Evolutionary conservation across 805 yeast species (phyloP).

Genomic region (Kuraishia molischiana): DNA sequence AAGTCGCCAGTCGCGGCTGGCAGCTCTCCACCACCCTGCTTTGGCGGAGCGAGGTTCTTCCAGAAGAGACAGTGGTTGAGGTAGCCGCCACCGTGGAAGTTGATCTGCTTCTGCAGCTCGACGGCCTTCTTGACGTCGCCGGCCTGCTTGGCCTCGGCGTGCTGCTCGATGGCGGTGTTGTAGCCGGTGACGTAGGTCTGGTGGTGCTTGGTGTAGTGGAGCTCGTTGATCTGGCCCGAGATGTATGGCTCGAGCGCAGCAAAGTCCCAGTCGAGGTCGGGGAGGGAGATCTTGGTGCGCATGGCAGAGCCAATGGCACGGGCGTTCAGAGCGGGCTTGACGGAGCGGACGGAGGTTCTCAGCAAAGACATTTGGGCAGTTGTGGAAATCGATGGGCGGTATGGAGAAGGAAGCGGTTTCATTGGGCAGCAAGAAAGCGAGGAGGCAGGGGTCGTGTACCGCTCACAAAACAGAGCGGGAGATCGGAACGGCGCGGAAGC

Average conservation of each 20-base stretch:
- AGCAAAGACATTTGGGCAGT: slow-evolving; percentile 1
- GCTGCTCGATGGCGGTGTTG: slow-evolving; percentile 69
- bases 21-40: slow-evolving; percentile 67
- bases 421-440: too few relatives aligned
- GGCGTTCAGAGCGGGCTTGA: slow-evolving; percentile 1
- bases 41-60: slow-evolving; percentile 75
- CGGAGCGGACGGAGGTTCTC: slow-evolving; percentile 5
- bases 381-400: too few relatives aligned
- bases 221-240: slow-evolving; percentile 77
- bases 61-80: slow-evolving; percentile 81
- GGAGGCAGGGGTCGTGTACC: too few relatives aligned
- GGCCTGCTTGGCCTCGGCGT: slow-evolving; percentile 49
- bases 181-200: slow-evolving; percentile 85
- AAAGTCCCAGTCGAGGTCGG: slow-evolving; percentile 76
- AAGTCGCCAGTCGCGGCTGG: slow-evolving; percentile 48
- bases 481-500: too few relatives aligned
- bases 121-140: slow-evolving; percentile 53
- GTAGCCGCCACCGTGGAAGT: slow-evolving; percentile 91
- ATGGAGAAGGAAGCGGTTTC: too few relatives aligned
- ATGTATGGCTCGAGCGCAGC: slow-evolving; percentile 82
- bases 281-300: slow-evolving; percentile 65
- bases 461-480: too few relatives aligned
- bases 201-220: slow-evolving; percentile 86
- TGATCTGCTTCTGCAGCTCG: slow-evolving; percentile 63
- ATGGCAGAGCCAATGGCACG: slow-evolving; percentile 8